phyloP scores from a whole-genome alignment of 306 rosid genomes.

The Dryas octopetala region DNA sequence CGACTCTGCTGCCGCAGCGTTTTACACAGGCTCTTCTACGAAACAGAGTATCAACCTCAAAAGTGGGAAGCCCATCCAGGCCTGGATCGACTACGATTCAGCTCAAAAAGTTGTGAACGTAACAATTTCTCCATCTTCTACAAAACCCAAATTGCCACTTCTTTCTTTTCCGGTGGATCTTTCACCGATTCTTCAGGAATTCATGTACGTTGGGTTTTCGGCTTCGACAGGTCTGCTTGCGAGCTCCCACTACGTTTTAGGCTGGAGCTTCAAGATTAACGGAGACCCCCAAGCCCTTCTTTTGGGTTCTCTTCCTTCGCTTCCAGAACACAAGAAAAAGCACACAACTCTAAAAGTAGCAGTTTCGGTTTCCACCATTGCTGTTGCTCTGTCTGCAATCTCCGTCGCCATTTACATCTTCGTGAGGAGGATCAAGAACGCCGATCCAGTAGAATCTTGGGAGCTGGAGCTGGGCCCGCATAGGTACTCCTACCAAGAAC shows the following conservation, averaged over 20 bases:
- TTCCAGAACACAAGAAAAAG: conserved; percentile 61
- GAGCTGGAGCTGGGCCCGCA: conserved; percentile 89
- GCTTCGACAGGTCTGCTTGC: conserved; percentile 89
- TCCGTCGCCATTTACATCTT: conserved; percentile 36
- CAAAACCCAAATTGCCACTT: conserved; percentile 57
- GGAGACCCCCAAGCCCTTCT: conserved; percentile 57
- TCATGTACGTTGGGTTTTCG: conserved; percentile 83
- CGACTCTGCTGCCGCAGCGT: conserved; percentile 45
- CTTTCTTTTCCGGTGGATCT: conserved; percentile 56
- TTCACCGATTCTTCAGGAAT: conserved; percentile 46
- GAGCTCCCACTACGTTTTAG: conserved; percentile 77
- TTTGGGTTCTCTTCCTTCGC: conserved; percentile 57
- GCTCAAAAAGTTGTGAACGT: conserved; percentile 35
- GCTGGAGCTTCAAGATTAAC: conserved; percentile 83
- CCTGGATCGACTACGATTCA: conserved; percentile 80
- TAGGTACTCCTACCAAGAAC: conserved; percentile 71
- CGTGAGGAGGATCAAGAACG: conserved; percentile 54
- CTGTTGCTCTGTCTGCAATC: conserved; percentile 32
- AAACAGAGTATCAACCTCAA: conserved; percentile 47
- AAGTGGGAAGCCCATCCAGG: conserved; percentile 54
- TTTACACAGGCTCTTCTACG: conserved; percentile 34
- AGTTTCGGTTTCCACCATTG: conserved; percentile 32
- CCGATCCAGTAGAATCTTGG: conserved; percentile 74
- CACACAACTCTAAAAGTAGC: conserved; percentile 38
- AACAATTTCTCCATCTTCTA: conserved; percentile 53